phyloP scores from a whole-genome alignment of 305 asterid genomes.

The Fraxinus baroniana region DNA sequence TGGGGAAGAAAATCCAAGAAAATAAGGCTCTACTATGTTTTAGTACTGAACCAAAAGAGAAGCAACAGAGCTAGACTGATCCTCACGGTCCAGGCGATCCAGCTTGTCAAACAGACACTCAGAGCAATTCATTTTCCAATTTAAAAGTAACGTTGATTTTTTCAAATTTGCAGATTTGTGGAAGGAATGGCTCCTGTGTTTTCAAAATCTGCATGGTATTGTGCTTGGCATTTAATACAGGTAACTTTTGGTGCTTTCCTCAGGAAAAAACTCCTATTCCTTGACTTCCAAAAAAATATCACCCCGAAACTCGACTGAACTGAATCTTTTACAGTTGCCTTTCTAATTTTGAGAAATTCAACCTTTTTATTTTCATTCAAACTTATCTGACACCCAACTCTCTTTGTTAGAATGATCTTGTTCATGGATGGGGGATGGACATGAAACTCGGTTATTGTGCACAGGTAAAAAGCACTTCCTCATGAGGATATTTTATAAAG shows the following conservation, averaged over 20 bases:
- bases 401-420: constrained; percentile 84
- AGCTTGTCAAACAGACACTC: background rate
- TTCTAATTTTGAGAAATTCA: constrained; percentile 16
- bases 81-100: constrained; percentile 2
- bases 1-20: background rate
- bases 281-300: background rate
- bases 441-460: constrained; percentile 99
- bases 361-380: constrained; percentile 15
- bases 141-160: constrained; percentile 15
- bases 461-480: constrained; percentile 51
- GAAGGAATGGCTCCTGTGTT: constrained; percentile 99
- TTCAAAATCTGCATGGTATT: constrained; percentile 92
- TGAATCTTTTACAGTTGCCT: background rate
- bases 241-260: constrained; percentile 31
- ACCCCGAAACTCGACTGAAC: background rate
- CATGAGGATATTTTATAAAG: background rate
- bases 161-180: constrained; percentile 66
- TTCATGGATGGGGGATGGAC: constrained; percentile 99
- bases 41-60: constrained; percentile 2
- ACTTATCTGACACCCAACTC: constrained; percentile 4
- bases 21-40: background rate
- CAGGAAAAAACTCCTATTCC: background rate
- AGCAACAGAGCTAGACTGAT: background rate
- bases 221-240: constrained; percentile 99
- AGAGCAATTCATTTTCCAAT: constrained; percentile 2